These are phyloP conservation scores for Mycena kentingensis DNA, from an alignment of 768 basidiomycete species.

Conservation along the genomic window DNA sequence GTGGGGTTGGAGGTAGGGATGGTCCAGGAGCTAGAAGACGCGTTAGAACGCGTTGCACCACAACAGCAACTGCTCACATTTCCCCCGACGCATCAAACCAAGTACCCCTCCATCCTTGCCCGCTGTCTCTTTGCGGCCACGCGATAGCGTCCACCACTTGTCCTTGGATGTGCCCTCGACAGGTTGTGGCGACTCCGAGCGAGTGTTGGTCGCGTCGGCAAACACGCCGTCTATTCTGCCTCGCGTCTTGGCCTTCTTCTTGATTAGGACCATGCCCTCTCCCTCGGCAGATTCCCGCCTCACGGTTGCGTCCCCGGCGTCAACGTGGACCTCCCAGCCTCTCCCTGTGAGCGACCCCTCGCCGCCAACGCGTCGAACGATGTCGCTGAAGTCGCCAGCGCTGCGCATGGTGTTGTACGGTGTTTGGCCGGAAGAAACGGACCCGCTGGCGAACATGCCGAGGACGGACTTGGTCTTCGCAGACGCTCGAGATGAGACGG, in stretches of 20 bases:
- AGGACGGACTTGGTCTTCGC: conserved; percentile 55
- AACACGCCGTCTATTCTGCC: conserved; percentile 36
- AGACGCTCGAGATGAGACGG: conserved; percentile 23
- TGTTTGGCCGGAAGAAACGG: conserved; percentile 9
- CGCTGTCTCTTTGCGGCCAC: conserved; percentile 74
- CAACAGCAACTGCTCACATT: conserved; percentile 39
- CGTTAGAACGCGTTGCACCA: background rate
- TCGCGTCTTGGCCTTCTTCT: conserved; percentile 57
- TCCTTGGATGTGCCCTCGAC: conserved; percentile 47
- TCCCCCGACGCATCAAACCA: conserved; percentile 34
- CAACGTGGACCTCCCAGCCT: conserved; percentile 73
- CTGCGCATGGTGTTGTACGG: conserved; percentile 27
- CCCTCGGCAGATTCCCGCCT: conserved; percentile 37
- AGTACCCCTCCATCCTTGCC: conserved; percentile 47
- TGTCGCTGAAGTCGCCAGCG: conserved; percentile 58
- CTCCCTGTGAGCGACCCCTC: conserved; percentile 34
- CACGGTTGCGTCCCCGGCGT: conserved; percentile 63
- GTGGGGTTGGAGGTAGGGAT: conserved; percentile 5
- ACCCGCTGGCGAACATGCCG: conserved; percentile 39
- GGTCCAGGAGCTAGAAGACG: conserved; percentile 13
- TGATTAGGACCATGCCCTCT: conserved; percentile 39
- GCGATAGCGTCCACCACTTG: conserved; percentile 84
- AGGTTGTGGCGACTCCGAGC: conserved; percentile 27
- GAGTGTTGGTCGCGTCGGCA: conserved; percentile 44
- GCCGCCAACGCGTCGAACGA: conserved; percentile 52